Percentiles rank a stretch among this genome's conserved stretches.
Evolutionary conservation across 2,329 filamentous ascomycete species (phyloP).

Genomic region (Colletotrichum zoysiae): DNA sequence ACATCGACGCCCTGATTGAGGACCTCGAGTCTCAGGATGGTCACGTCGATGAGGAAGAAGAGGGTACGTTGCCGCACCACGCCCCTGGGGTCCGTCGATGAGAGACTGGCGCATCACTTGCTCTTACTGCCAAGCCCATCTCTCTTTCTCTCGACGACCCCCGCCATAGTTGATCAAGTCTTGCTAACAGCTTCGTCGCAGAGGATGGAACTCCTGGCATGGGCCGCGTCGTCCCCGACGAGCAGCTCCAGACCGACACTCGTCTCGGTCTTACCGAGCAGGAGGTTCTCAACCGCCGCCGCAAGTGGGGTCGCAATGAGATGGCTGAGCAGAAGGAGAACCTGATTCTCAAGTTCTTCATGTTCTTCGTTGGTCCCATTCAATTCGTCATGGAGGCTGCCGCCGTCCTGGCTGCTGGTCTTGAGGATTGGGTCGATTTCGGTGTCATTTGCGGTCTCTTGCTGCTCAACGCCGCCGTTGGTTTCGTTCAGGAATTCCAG

Average conservation of each 20-base stretch:
- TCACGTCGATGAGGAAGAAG: constrained; percentile 74
- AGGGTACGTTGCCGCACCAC: constrained; percentile 51
- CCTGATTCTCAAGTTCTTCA: constrained; percentile 82
- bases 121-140: neutral
- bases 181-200: constrained; percentile 24
- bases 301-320: constrained; percentile 83
- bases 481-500: constrained; percentile 91
- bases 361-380: constrained; percentile 89
- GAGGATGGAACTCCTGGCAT: constrained; percentile 59
- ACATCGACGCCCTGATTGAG: constrained; percentile 88
- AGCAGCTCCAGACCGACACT: constrained; percentile 82
- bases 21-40: constrained; percentile 88
- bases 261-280: constrained; percentile 77
- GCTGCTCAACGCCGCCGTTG: constrained; percentile 85
- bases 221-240: constrained; percentile 76
- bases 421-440: constrained; percentile 92
- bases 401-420: constrained; percentile 83
- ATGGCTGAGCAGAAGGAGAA: constrained; percentile 95
- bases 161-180: neutral
- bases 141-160: too few relatives aligned
- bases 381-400: constrained; percentile 95
- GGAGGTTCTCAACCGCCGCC: constrained; percentile 73
- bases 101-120: neutral
- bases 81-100: neutral
- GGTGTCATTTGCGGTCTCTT: constrained; percentile 89